These are phyloP conservation scores for Leucocoprinus birnbaumii DNA, from an alignment of 768 basidiomycete genomes.

Conservation along the genomic window DNA sequence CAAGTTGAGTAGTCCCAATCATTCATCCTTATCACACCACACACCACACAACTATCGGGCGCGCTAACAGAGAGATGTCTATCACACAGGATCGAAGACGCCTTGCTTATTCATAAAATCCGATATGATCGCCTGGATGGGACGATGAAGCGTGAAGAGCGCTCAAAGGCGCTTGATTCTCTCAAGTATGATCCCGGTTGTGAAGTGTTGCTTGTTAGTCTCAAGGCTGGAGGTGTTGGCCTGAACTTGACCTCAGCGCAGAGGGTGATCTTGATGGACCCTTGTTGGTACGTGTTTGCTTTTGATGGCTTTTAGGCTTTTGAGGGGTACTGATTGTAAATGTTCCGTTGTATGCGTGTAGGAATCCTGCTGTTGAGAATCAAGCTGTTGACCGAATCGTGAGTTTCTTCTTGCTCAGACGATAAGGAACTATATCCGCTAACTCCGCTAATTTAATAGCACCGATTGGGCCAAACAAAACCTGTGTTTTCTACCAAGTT, in stretches of 20 bases:
- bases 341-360: slow-evolving; percentile 23
- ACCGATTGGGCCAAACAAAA: slow-evolving; percentile 92
- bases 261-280: slow-evolving; percentile 94
- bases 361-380: slow-evolving; percentile 97
- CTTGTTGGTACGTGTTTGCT: slow-evolving; percentile 69
- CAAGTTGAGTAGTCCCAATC: slow-evolving; percentile 64
- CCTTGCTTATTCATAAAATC: slow-evolving; percentile 78
- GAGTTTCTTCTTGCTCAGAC: slow-evolving; percentile 37
- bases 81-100: slow-evolving; percentile 74
- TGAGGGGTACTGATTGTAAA: neutral
- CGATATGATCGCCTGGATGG: slow-evolving; percentile 92
- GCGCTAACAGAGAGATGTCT: slow-evolving; percentile 13
- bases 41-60: neutral
- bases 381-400: slow-evolving; percentile 98
- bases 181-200: slow-evolving; percentile 86
- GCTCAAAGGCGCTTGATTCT: slow-evolving; percentile 88
- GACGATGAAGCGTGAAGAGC: slow-evolving; percentile 96
- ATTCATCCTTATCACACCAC: neutral
- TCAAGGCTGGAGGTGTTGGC: slow-evolving; percentile 97
- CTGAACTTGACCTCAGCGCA: slow-evolving; percentile 94
- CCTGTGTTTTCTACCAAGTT: slow-evolving; percentile 91
- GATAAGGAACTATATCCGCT: neutral
- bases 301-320: slow-evolving; percentile 4
- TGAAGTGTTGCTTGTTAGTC: slow-evolving; percentile 93
- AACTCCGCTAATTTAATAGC: slow-evolving; percentile 41